Evolutionary conservation across 2,329 filamentous ascomycete species (phyloP).

Genomic region (Arthrobotrys megalospora): DNA sequence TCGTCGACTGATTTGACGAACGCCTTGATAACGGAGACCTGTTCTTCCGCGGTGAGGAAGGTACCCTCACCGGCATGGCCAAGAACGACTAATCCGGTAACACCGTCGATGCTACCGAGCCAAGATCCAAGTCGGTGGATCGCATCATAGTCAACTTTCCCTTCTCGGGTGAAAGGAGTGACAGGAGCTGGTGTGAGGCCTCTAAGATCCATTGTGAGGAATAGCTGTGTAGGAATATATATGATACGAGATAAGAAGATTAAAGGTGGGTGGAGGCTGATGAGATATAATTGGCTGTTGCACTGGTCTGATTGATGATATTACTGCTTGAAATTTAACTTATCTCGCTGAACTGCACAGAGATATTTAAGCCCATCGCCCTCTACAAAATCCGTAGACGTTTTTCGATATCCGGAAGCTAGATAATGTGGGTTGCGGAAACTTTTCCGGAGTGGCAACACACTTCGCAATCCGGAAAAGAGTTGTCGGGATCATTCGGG

Average conservation of each 20-base stretch:
- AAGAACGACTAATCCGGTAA: slow-evolving; percentile 72
- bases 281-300: not conserved
- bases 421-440: slow-evolving; percentile 31
- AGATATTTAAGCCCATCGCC: slow-evolving; percentile 7
- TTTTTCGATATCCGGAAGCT: slow-evolving; percentile 4
- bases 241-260: not conserved
- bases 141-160: slow-evolving; percentile 71
- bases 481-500: not conserved
- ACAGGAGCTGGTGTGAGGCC: slow-evolving; percentile 72
- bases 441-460: slow-evolving; percentile 16
- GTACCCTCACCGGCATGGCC: slow-evolving; percentile 73
- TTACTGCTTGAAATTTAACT: not conserved
- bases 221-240: not conserved
- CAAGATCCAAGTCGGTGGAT: slow-evolving; percentile 72
- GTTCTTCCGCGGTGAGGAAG: slow-evolving; percentile 71
- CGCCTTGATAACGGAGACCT: slow-evolving; percentile 71
- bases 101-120: slow-evolving; percentile 71
- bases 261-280: not conserved
- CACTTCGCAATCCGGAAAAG: slow-evolving; percentile 3
- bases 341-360: not conserved
- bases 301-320: not conserved
- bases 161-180: slow-evolving; percentile 71
- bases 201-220: slow-evolving; percentile 69
- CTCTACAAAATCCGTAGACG: not conserved
- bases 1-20: slow-evolving; percentile 72